Evolutionary conservation across 2,329 filamentous ascomycete species (phyloP).

Genomic region (Cladophialophora bantiana): DNA sequence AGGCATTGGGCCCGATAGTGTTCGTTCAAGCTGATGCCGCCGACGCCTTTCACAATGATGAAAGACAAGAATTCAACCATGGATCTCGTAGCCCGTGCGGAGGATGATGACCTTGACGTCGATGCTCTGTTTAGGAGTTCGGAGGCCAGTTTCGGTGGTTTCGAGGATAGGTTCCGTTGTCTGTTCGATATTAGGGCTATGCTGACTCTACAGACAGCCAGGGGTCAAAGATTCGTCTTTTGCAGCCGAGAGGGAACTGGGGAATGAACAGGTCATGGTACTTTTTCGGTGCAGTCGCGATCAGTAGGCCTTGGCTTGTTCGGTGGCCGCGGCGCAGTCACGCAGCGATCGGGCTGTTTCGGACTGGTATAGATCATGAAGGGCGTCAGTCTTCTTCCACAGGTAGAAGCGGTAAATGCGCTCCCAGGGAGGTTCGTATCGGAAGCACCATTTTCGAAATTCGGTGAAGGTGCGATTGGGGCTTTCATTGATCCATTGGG

Average conservation of each 20-base stretch:
- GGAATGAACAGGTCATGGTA: conserved; percentile 68
- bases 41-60: conserved; percentile 43
- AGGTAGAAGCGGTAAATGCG: conserved; percentile 54
- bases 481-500: conserved; percentile 60
- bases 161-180: conserved; percentile 42
- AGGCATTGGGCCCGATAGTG: conserved; percentile 63
- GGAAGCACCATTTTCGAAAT: conserved; percentile 54
- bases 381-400: conserved; percentile 45
- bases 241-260: conserved; percentile 68
- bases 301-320: conserved; percentile 48
- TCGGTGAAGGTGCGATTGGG: conserved; percentile 46
- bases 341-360: conserved; percentile 10
- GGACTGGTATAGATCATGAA: conserved; percentile 52
- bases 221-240: conserved; percentile 67
- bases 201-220: conserved; percentile 62
- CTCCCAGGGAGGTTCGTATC: conserved; percentile 48
- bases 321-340: conserved; percentile 11
- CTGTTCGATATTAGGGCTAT: conserved; percentile 61
- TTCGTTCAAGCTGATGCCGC: conserved; percentile 41
- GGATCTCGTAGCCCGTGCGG: conserved; percentile 48
- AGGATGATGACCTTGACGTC: conserved; percentile 46
- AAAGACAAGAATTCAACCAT: conserved; percentile 47
- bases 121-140: not conserved
- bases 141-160: conserved; percentile 21
- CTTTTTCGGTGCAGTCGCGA: conserved; percentile 59